Base-by-base conservation (phyloP, 495 filamentous ascomycete species). In the Tuber brumale region DNA sequence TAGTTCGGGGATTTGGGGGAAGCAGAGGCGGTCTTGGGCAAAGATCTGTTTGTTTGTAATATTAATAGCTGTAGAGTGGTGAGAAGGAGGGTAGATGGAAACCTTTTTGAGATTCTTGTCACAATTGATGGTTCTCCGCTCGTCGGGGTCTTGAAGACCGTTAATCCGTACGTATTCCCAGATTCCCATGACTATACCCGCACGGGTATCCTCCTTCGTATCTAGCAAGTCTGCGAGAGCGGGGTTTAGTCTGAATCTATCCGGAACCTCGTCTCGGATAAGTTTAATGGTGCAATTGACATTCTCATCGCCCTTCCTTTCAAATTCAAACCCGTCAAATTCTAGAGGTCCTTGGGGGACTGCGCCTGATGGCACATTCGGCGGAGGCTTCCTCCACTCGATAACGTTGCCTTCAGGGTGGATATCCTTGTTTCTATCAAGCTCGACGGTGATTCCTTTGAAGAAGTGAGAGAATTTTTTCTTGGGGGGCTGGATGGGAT, bases 141-240 rank as follows among this genome's bases (percentile, higher is more conserved):
- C 95, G 37, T 97, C 94, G 74, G 97, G 93, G 78, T 97, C 95
- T 82, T 95, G 92, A 23, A 99, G 85, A 18, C 90, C 90, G 87
- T 92, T 93, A 35, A 92, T 88, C 76, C 92, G 91, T 78, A 97
- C 92, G 83, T 99, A 99, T 83, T 98, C 93, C 93, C 94, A 98
- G 42, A 99, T 88, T 41, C 92, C 94, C 86, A 95, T 91, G 35
- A 97, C 89, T 43, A 93, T 91, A 45, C 93, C 93, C 48, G 93
- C 90, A 19, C 93, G 89, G 23, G 94, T 94, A 72, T 94, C 96
- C 81, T 96, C 93, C 72, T 90, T 88, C 71, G 92, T 91, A 80
- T 98, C 96, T 35, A 98, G 86, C 18, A 99, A 87, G 74, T 96
- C 92, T 42, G 94, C 92, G 14, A 99, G 85, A 76, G 90, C 88